phyloP scores from a whole-genome alignment of 2,329 filamentous ascomycete genomes.

The Penicillium sp. region DNA sequence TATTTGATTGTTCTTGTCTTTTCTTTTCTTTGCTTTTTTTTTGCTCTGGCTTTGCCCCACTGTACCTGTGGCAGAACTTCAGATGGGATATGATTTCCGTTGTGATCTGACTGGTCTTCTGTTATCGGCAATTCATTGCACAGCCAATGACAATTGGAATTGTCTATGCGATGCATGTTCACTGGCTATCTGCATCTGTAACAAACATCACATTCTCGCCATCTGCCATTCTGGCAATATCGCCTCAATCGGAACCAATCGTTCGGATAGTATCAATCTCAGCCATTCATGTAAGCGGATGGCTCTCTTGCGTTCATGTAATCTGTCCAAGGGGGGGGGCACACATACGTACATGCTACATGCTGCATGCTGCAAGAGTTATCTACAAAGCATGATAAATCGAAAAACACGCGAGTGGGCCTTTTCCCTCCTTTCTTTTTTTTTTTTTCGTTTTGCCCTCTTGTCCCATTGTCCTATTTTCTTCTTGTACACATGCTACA shows the following conservation, averaged over 20 bases:
- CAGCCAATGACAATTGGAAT: constrained; percentile 5
- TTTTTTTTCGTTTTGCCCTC: neutral
- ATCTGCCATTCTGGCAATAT: constrained; percentile 4
- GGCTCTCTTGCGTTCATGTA: neutral
- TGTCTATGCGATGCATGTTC: neutral
- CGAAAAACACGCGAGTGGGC: constrained; percentile 6
- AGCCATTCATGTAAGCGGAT: neutral
- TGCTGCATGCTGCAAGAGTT: neutral
- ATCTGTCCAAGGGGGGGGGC: neutral
- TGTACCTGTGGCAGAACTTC: neutral
- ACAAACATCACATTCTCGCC: neutral
- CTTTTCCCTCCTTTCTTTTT: neutral
- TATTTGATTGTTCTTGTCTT: neutral
- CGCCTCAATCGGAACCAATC: constrained; percentile 10
- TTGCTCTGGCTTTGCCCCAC: neutral
- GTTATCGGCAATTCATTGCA: neutral
- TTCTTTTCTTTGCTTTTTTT: neutral
- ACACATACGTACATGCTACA: neutral
- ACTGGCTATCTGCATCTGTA: constrained; percentile 3
- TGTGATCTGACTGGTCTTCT: neutral
- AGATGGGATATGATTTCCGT: neutral
- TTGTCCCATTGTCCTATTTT: no score
- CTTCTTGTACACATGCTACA: neutral
- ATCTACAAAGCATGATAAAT: neutral
- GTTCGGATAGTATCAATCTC: constrained; percentile 1